Conservation (phyloP, 805 yeast genomes). For the Candida sakaeoensis region DNA sequence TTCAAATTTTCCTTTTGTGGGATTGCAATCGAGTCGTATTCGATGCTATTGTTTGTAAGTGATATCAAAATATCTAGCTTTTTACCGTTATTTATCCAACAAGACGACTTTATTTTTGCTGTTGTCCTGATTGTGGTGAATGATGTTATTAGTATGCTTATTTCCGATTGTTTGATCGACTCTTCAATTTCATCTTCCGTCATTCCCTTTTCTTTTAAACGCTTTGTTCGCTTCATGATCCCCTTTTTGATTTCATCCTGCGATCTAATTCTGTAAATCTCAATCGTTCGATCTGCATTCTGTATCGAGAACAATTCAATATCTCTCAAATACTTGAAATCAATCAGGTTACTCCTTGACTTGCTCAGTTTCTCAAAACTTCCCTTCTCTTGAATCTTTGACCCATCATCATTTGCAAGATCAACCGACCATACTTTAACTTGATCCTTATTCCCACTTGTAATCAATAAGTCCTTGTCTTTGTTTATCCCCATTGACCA, state of each 20-base stretch:
- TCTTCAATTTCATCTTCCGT: slow-evolving; percentile 51
- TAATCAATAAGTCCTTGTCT: slow-evolving; percentile 46
- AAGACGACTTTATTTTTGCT: slow-evolving; percentile 59
- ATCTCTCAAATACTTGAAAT: slow-evolving; percentile 39
- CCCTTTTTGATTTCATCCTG: slow-evolving; percentile 78
- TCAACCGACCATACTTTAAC: slow-evolving; percentile 81
- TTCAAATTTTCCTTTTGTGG: slow-evolving; percentile 50
- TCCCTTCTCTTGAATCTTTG: slow-evolving; percentile 55
- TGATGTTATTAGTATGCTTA: slow-evolving; percentile 62
- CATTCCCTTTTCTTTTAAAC: slow-evolving; percentile 70
- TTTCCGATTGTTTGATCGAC: slow-evolving; percentile 41
- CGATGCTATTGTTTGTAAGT: slow-evolving; percentile 70
- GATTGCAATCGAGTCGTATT: slow-evolving; percentile 54
- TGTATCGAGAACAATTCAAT: slow-evolving; percentile 62
- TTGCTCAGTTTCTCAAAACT: slow-evolving; percentile 71
- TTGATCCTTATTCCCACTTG: slow-evolving; percentile 79
- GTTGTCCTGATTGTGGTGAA: slow-evolving; percentile 63
- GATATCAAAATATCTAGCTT: slow-evolving; percentile 62
- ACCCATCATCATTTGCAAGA: slow-evolving; percentile 46
- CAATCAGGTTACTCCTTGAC: slow-evolving; percentile 60
- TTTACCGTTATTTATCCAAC: slow-evolving; percentile 55
- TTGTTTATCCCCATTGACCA: slow-evolving; percentile 68
- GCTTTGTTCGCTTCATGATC: slow-evolving; percentile 67
- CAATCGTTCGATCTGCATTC: slow-evolving; percentile 77
- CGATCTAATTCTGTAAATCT: slow-evolving; percentile 72